Conservation (phyloP, 352 stramenopile species). For the Thalassiosira sp. region DNA sequence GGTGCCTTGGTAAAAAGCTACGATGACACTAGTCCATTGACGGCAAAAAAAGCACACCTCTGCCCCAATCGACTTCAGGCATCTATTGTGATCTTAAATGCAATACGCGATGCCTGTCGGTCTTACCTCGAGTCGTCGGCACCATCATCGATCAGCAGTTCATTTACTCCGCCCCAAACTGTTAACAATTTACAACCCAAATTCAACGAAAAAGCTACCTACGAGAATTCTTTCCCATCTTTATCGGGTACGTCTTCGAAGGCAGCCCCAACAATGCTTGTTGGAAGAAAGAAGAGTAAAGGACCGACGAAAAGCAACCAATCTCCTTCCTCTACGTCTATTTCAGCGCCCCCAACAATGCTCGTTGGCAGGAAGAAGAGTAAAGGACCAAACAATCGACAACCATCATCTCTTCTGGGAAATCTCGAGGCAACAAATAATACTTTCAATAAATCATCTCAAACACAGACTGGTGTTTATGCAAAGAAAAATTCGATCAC, state of each 20-base stretch:
- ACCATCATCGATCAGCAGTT: constrained; percentile 3
- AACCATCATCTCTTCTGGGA: too few species aligned
- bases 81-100: constrained; percentile 77
- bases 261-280: constrained; percentile 39
- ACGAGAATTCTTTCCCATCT: constrained; percentile 62
- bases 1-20: neutral
- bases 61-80: constrained; percentile 44
- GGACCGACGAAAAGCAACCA: neutral
- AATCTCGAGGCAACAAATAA: constrained; percentile 8
- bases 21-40: neutral
- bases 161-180: constrained; percentile 3
- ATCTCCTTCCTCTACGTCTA: neutral
- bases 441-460: neutral
- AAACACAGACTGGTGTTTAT: constrained; percentile 1
- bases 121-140: constrained; percentile 47
- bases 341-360: neutral
- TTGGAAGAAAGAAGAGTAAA: constrained; percentile 45
- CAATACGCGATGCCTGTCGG: constrained; percentile 74
- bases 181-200: constrained; percentile 1
- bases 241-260: constrained; percentile 25
- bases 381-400: constrained; percentile 1
- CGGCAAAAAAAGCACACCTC: neutral
- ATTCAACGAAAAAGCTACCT: constrained; percentile 23
- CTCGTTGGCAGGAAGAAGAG: neutral
- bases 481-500: constrained; percentile 6